Percentiles rank a stretch among this genome's conserved stretches.
phyloP scores from a whole-genome alignment of 768 basidiomycete genomes.

The Hypholoma sublateritium region DNA sequence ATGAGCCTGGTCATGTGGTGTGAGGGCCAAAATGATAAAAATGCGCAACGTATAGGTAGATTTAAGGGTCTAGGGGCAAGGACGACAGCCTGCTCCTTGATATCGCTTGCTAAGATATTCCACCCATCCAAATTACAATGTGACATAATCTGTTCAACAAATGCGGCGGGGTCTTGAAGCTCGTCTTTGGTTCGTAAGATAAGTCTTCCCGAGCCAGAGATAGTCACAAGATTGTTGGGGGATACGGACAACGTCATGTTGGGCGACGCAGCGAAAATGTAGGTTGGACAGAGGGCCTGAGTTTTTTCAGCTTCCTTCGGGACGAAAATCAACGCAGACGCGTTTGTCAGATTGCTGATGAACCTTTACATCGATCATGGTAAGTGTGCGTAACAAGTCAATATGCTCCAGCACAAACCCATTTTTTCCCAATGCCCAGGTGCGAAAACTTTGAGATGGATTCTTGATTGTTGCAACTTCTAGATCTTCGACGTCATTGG shows the following conservation, averaged over 20 bases:
- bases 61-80: background rate
- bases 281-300: constrained; percentile 23
- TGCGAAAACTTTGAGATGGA: constrained; percentile 7
- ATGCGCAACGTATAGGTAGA: constrained; percentile 1
- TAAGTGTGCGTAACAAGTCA: background rate
- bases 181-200: constrained; percentile 21
- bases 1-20: background rate
- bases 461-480: constrained; percentile 14
- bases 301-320: constrained; percentile 20
- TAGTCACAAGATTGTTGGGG: constrained; percentile 22
- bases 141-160: constrained; percentile 6
- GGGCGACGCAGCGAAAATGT: constrained; percentile 30
- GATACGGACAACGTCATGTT: constrained; percentile 25
- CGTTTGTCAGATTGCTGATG: constrained; percentile 19
- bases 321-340: constrained; percentile 31
- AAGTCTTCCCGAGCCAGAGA: constrained; percentile 29
- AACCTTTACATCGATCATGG: background rate
- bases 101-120: constrained; percentile 11
- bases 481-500: constrained; percentile 1
- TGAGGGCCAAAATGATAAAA: constrained; percentile 16
- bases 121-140: constrained; percentile 10
- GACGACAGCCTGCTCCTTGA: constrained; percentile 2
- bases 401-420: constrained; percentile 15
- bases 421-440: constrained; percentile 21
- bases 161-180: constrained; percentile 4